phyloP scores from a whole-genome alignment of 1,284 basidiomycete genomes.

The Fomitopsis palustris region DNA sequence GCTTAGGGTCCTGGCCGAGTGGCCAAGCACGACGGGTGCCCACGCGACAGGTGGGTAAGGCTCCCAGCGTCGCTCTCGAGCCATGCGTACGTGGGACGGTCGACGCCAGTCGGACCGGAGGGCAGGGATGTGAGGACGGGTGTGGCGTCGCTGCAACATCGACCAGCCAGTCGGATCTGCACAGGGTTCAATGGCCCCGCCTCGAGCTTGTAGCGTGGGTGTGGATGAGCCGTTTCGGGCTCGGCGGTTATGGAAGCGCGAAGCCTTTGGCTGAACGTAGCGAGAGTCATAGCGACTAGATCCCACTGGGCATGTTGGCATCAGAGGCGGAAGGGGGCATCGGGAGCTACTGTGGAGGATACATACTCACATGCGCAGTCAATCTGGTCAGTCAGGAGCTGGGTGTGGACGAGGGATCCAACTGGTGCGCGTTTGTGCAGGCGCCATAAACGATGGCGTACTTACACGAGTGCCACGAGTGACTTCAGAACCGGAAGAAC shows the following conservation, averaged over 20 bases:
- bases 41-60: not conserved
- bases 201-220: constrained; percentile 1
- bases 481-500: not conserved
- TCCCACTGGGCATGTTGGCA: not conserved
- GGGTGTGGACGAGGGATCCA: not conserved
- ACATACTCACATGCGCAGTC: not conserved
- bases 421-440: too few relatives aligned
- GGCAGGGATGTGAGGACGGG: too few relatives aligned
- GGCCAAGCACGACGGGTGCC: not conserved
- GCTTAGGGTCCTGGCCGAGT: not conserved
- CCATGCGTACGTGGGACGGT: constrained; percentile 1
- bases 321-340: not conserved
- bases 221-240: not conserved
- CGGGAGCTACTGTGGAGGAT: not conserved
- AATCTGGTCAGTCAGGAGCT: not conserved
- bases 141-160: not conserved
- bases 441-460: not conserved
- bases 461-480: not conserved
- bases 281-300: not conserved
- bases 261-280: not conserved
- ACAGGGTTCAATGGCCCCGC: constrained; percentile 1
- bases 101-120: not conserved
- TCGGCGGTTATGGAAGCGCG: not conserved
- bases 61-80: not conserved
- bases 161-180: not conserved